These are phyloP conservation scores for Eimeria praecox DNA, from an alignment of 169 alveolate genomes.

Conservation along the genomic window DNA sequence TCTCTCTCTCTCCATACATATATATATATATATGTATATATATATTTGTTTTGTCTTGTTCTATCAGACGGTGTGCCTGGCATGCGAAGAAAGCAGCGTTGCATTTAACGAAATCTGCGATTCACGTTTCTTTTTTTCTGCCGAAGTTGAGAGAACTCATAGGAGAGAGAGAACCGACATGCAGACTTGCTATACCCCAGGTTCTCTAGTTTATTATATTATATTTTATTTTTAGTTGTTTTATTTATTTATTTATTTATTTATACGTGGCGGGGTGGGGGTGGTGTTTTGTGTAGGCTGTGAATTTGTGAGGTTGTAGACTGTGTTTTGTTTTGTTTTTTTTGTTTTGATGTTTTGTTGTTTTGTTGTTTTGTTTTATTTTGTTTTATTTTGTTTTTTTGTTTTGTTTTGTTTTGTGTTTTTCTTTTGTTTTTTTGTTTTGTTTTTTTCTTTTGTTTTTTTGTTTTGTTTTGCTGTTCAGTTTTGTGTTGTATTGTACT, in stretches of 20 bases:
- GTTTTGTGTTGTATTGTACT: neutral
- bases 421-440: no score
- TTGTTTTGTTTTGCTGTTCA: neutral
- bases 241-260: no score
- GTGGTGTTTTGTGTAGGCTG: no score
- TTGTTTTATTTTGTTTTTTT: neutral
- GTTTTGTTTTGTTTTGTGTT: no score
- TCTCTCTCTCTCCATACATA: no score
- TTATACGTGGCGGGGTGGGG: no score
- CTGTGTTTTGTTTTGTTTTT: neutral
- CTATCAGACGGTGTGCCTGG: conserved; percentile 74
- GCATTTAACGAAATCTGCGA: conserved; percentile 15
- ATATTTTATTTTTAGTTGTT: neutral
- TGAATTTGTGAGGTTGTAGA: no score
- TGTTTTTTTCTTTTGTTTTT: no score
- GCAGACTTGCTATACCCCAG: conserved; percentile 13
- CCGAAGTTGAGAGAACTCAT: conserved; percentile 64
- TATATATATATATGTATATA: neutral
- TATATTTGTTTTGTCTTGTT: neutral
- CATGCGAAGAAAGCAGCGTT: conserved; percentile 50
- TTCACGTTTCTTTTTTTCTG: conserved; percentile 13
- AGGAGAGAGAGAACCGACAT: conserved; percentile 36
- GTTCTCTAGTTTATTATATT: neutral
- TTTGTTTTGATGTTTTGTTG: neutral
- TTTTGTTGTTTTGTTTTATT: neutral